phyloP scores from a whole-genome alignment of 73 alveolate species.

The Uronychia setigera region DNA sequence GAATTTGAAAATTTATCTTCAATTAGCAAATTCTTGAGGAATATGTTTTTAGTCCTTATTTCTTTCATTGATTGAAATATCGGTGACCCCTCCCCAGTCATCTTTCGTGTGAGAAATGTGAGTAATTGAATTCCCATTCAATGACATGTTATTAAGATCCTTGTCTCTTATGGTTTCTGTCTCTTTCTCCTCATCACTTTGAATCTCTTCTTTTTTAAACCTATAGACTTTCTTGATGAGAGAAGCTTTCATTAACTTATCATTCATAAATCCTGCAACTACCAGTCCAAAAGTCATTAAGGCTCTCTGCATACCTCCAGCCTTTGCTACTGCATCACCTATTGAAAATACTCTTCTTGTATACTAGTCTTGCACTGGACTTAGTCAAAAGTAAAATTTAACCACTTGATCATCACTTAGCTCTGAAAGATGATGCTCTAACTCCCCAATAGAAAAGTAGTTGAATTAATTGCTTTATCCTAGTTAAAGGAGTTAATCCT shows the following conservation, averaged over 20 bases:
- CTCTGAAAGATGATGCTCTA: background rate
- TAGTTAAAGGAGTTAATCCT: background rate
- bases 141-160: no score
- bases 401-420: background rate
- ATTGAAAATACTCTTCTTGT: slow-evolving; percentile 10
- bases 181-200: background rate
- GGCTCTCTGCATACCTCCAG: background rate
- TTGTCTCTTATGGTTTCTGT: no score
- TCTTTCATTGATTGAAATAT: no score
- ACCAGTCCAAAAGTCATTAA: slow-evolving; percentile 4
- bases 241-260: slow-evolving; percentile 4
- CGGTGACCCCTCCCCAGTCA: no score
- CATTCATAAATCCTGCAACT: background rate
- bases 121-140: no score
- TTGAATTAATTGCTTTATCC: background rate
- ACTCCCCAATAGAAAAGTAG: background rate
- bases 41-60: no score
- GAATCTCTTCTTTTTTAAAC: background rate
- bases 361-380: background rate
- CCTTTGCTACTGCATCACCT: slow-evolving; percentile 3
- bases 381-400: slow-evolving; percentile 2
- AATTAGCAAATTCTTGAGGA: no score
- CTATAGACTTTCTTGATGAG: slow-evolving; percentile 2
- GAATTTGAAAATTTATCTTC: no score
- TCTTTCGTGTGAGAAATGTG: no score